A percentile compares a stretch with the other conserved stretches of the same genome.
Conservation (phyloP, 164 flowering plant genomes). For the Magnolia kwangsiensis region DNA sequence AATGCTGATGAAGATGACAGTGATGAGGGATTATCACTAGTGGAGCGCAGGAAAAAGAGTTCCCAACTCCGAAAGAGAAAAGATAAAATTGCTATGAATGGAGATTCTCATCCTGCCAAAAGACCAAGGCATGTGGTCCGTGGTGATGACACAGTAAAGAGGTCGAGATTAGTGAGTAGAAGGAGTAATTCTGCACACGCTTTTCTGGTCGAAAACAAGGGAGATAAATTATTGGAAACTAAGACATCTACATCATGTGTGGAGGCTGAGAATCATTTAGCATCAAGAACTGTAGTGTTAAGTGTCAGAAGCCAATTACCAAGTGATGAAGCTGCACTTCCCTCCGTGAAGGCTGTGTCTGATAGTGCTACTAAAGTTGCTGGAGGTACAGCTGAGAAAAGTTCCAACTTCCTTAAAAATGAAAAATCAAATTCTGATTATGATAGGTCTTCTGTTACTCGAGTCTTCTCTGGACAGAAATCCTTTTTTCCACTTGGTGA, state of each 20-base stretch:
- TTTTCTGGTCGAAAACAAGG: conserved; percentile 23
- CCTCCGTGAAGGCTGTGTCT: conserved; percentile 48
- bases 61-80: conserved; percentile 8
- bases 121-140: conserved; percentile 27
- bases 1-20: conserved; percentile 14
- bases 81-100: conserved; percentile 18
- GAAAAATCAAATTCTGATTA: conserved; percentile 22
- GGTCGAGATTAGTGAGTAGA: conserved; percentile 14
- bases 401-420: conserved; percentile 20
- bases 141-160: conserved; percentile 22
- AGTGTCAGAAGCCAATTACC: conserved; percentile 23
- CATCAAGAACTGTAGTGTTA: conserved; percentile 22
- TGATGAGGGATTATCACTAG: conserved; percentile 10
- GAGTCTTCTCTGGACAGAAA: conserved; percentile 45
- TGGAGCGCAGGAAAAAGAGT: conserved; percentile 12
- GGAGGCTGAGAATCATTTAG: conserved; percentile 28
- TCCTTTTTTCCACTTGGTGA: conserved; percentile 61
- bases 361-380: conserved; percentile 27
- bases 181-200: conserved; percentile 23
- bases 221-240: conserved; percentile 19
- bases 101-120: conserved; percentile 29
- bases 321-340: conserved; percentile 53
- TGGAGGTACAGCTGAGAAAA: conserved; percentile 26
- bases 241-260: conserved; percentile 24
- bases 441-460: conserved; percentile 24